Evolutionary conservation across 768 basidiomycete genomes (phyloP), one percentile per base, ranked within the genome.

Genomic region (Lanmaoa rubissima): DNA sequence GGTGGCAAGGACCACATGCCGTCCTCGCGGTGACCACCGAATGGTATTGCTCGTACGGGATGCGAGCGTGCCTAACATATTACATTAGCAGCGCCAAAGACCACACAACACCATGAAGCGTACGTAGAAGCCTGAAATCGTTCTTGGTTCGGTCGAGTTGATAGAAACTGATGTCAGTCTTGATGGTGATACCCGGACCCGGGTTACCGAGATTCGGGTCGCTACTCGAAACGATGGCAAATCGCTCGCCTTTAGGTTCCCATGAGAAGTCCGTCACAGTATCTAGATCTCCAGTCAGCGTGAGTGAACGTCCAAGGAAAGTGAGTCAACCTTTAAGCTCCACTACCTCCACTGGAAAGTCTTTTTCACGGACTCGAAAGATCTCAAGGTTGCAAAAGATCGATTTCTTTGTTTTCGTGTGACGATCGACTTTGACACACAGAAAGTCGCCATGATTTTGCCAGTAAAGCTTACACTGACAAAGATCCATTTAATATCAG

Each of bases 391-490:
- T 99, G 74, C 95, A 96, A 78, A 94, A 98, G 32, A 91, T 93
- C 5, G 94, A 94, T 76, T 98, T 98, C 76, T 96, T 97, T 5
- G 96, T 96, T 77, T 98, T 98, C 26, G 94, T 95, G 72, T 97
- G 94, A 48, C 96, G 89, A 76, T 98, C 97, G 53, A 99, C 97
- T 76, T 97, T 98, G 73, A 98, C 96, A 67, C 97, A 98, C 16
- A 99, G 84, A 78, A 92, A 98, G 73, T 98, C 94, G 36, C 96
- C 97, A 70, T 94, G 91, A 67, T 94, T 96, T 77, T 99, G 97
- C 94, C 94, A 99, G 74, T 90, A 88, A 42, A 99, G 82, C 76
- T 97, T 97, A 73, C 96, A 98, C 95, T 98, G 28, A 66, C 11
- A 65, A 42, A 63, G 1, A 13, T 12, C 42, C 42, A 17, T 57